Evolutionary conservation across 768 basidiomycete species (phyloP).

Genomic region (Rhizopogon rudus): DNA sequence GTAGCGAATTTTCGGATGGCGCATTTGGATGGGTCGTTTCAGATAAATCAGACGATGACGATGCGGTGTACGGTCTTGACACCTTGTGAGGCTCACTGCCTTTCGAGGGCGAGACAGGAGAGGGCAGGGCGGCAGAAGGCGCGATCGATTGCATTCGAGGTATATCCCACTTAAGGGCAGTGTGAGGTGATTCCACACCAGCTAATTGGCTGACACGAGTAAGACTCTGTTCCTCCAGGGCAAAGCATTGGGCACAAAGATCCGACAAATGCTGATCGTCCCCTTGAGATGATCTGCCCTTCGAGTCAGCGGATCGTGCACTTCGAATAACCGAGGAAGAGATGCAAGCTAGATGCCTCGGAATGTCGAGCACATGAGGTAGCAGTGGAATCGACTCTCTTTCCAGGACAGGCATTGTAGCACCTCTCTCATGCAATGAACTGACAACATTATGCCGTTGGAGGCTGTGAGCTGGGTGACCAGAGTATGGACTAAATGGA

Average conservation of each 20-base stretch:
- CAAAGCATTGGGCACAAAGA: slow-evolving; percentile 56
- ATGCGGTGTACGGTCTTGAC: slow-evolving; percentile 46
- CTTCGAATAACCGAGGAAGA: slow-evolving; percentile 73
- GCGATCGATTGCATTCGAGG: not conserved
- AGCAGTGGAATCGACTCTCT: slow-evolving; percentile 68
- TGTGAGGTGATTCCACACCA: slow-evolving; percentile 8
- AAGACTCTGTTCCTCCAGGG: slow-evolving; percentile 68
- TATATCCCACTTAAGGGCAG: slow-evolving; percentile 13
- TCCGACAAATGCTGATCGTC: slow-evolving; percentile 44
- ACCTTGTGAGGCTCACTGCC: slow-evolving; percentile 17
- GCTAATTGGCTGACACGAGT: slow-evolving; percentile 61
- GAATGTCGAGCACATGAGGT: slow-evolving; percentile 73
- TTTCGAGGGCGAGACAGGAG: slow-evolving; percentile 16
- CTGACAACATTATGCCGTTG: slow-evolving; percentile 51
- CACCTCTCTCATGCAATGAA: slow-evolving; percentile 52
- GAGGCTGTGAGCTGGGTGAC: slow-evolving; percentile 34
- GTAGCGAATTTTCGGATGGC: slow-evolving; percentile 2
- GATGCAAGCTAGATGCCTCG: slow-evolving; percentile 72
- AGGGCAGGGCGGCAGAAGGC: slow-evolving; percentile 9
- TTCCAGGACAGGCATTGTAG: slow-evolving; percentile 50
- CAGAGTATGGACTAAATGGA: slow-evolving; percentile 21
- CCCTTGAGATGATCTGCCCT: slow-evolving; percentile 26
- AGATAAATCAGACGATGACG: slow-evolving; percentile 29
- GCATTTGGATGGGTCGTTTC: not conserved
- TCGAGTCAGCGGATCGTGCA: slow-evolving; percentile 38